phyloP scores from a whole-genome alignment of 768 basidiomycete genomes.

The Hemileccinum rubropunctum region DNA sequence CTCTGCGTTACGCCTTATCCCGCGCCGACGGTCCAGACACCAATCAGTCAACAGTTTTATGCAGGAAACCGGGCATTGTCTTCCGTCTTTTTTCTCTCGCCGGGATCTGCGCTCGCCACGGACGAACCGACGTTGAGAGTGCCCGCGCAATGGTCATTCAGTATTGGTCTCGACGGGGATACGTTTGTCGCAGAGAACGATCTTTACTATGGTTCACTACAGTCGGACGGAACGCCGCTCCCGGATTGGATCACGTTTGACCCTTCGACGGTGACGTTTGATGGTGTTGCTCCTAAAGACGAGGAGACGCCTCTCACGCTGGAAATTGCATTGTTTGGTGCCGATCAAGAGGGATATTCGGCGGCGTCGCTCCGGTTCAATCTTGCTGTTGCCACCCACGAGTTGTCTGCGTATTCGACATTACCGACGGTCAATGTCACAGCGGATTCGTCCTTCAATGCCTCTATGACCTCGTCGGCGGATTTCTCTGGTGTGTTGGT shows the following conservation, averaged over 20 bases:
- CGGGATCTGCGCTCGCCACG: conserved; percentile 53
- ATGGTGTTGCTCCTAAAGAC: conserved; percentile 68
- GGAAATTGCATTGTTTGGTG: conserved; percentile 59
- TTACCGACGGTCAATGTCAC: conserved; percentile 75
- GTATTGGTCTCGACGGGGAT: conserved; percentile 71
- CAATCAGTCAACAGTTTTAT: conserved; percentile 61
- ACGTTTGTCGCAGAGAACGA: conserved; percentile 52
- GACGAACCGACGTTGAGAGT: conserved; percentile 62
- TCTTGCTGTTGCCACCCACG: conserved; percentile 65
- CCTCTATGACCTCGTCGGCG: conserved; percentile 49
- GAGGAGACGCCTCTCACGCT: conserved; percentile 41
- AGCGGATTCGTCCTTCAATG: conserved; percentile 46
- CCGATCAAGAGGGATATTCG: conserved; percentile 72
- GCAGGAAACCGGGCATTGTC: conserved; percentile 62
- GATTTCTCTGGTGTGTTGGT: conserved; percentile 66
- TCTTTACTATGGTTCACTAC: conserved; percentile 62
- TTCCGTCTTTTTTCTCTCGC: conserved; percentile 69
- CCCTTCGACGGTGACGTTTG: conserved; percentile 62
- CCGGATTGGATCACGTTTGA: conserved; percentile 80
- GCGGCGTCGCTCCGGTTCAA: conserved; percentile 59
- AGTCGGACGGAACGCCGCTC: conserved; percentile 63
- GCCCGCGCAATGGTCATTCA: conserved; percentile 85
- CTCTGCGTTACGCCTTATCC: conserved; percentile 56
- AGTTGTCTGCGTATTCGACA: conserved; percentile 49
- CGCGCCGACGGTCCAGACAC: conserved; percentile 50